Percentiles rank a stretch among this genome's conserved stretches.
Evolutionary conservation across 2,329 filamentous ascomycete species (phyloP).

Genomic region (Ciborinia camelliae): DNA sequence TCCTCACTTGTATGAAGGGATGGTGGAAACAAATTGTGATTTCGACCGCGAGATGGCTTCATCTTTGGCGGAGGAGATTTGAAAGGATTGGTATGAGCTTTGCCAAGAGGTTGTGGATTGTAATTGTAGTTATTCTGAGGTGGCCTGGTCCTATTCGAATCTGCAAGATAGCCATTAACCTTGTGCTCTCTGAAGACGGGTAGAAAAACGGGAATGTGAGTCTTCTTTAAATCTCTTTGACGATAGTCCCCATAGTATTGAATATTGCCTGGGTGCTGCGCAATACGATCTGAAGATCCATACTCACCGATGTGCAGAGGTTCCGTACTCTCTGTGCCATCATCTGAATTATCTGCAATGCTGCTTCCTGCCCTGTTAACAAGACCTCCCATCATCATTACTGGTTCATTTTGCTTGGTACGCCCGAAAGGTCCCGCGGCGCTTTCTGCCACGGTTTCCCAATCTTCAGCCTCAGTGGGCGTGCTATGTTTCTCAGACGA

Average conservation of each 20-base stretch:
- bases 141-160: constrained; percentile 30
- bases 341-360: constrained; percentile 34
- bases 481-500: background rate
- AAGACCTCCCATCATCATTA: constrained; percentile 23
- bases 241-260: constrained; percentile 31
- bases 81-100: constrained; percentile 34
- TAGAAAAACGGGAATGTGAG: constrained; percentile 30
- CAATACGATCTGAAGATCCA: constrained; percentile 31
- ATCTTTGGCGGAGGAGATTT: constrained; percentile 30
- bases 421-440: constrained; percentile 14
- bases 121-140: constrained; percentile 20
- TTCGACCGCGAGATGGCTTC: constrained; percentile 15
- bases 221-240: constrained; percentile 33
- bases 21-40: constrained; percentile 14
- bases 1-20: constrained; percentile 20
- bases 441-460: constrained; percentile 36
- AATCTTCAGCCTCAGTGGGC: constrained; percentile 30
- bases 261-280: constrained; percentile 33
- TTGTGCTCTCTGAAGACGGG: constrained; percentile 32
- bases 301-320: constrained; percentile 27
- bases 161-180: constrained; percentile 35
- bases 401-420: constrained; percentile 13
- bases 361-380: constrained; percentile 33
- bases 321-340: constrained; percentile 22
- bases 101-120: constrained; percentile 26